Conservation (phyloP, 2,329 filamentous ascomycete species). For the Mycosphaerella sp. region DNA sequence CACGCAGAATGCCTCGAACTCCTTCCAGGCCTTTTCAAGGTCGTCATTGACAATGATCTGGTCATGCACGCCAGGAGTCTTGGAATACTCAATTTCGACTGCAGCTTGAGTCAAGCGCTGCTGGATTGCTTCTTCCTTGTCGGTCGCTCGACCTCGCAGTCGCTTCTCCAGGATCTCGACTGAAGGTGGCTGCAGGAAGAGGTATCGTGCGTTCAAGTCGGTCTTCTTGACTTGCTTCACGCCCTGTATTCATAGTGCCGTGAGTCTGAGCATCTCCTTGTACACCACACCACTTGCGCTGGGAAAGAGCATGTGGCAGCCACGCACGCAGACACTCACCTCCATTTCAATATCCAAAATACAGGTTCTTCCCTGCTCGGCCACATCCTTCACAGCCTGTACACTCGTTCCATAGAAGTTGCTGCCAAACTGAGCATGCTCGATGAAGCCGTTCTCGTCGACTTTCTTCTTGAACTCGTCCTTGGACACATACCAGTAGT, state of each 20-base stretch:
- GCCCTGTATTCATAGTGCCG: conserved; percentile 45
- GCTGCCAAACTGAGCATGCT: conserved; percentile 77
- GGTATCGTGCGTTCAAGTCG: conserved; percentile 66
- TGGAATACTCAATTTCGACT: conserved; percentile 66
- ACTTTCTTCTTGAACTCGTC: conserved; percentile 63
- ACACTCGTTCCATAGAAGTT: conserved; percentile 85
- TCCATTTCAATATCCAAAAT: conserved; percentile 97
- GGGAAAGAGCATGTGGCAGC: conserved; percentile 14
- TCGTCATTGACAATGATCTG: conserved; percentile 61
- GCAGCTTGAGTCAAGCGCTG: conserved; percentile 65
- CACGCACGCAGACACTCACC: conserved; percentile 48
- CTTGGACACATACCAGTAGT: conserved; percentile 73
- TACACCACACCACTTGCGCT: too few relatives aligned
- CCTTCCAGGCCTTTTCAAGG: conserved; percentile 50
- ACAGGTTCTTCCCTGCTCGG: conserved; percentile 62
- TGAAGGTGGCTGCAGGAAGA: conserved; percentile 78
- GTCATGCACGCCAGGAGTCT: conserved; percentile 60
- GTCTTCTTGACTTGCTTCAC: conserved; percentile 87
- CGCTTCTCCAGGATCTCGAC: conserved; percentile 67
- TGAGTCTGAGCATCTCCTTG: background rate
- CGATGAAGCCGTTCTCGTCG: conserved; percentile 67
- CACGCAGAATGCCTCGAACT: conserved; percentile 38
- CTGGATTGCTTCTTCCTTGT: conserved; percentile 63
- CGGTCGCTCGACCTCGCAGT: conserved; percentile 69
- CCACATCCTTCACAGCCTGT: conserved; percentile 68